A percentile compares a stretch with the other conserved stretches of the same genome.
Evolutionary conservation across 805 yeast species (phyloP).

Genomic region (Candida taoyuanica): DNA sequence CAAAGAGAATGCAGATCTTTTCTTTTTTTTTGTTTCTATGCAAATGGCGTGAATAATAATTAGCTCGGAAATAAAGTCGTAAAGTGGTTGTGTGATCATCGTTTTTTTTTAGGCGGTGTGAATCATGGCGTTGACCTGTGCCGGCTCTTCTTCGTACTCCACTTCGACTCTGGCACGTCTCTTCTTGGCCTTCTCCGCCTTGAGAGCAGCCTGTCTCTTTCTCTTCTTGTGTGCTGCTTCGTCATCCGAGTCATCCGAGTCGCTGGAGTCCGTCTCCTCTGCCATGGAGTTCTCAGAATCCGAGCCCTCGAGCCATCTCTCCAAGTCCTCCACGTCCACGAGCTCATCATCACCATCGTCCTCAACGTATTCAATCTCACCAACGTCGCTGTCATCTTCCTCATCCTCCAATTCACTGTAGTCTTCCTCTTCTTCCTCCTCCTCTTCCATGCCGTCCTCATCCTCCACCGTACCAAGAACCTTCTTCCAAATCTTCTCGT

Average conservation of each 20-base stretch:
- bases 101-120: slow-evolving; percentile 10
- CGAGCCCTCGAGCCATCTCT: slow-evolving; percentile 72
- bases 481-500: slow-evolving; percentile 92
- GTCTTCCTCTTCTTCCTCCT: slow-evolving; percentile 46
- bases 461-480: slow-evolving; percentile 81
- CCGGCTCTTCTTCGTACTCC: slow-evolving; percentile 76
- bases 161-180: slow-evolving; percentile 75
- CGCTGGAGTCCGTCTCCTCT: slow-evolving; percentile 28
- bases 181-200: slow-evolving; percentile 38
- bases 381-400: slow-evolving; percentile 52
- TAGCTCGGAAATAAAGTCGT: too few species aligned
- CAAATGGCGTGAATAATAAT: too few species aligned
- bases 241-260: slow-evolving; percentile 34
- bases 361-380: slow-evolving; percentile 84
- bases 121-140: slow-evolving; percentile 21
- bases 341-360: slow-evolving; percentile 89
- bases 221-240: slow-evolving; percentile 33
- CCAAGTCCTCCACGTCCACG: slow-evolving; percentile 90
- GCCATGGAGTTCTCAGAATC: slow-evolving; percentile 35
- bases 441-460: slow-evolving; percentile 49
- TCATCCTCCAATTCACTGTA: slow-evolving; percentile 46
- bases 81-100: too few species aligned
- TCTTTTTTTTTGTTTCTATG: too few species aligned
- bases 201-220: slow-evolving; percentile 30
- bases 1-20: too few species aligned